These are phyloP conservation scores for Botrytis squamosa DNA, from an alignment of 2,329 filamentous ascomycete genomes.

Conservation along the genomic window DNA sequence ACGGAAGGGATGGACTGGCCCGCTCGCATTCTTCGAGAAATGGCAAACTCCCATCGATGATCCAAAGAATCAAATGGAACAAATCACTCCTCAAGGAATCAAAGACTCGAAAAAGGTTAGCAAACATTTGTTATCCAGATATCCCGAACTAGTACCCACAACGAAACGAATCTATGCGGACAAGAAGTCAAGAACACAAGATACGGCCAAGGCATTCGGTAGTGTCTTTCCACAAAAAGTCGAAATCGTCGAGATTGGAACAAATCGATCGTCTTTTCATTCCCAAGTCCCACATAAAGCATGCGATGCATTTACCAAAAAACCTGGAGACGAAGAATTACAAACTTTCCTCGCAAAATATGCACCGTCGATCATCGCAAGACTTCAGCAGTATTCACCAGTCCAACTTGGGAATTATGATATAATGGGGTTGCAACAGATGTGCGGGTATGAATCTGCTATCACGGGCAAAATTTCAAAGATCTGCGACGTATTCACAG, in stretches of 20 bases:
- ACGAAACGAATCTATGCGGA: slow-evolving; percentile 37
- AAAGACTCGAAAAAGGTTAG: slow-evolving; percentile 36
- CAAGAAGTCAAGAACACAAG: slow-evolving; percentile 36
- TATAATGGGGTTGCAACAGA: slow-evolving; percentile 63
- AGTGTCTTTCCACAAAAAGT: slow-evolving; percentile 35
- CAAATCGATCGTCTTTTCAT: slow-evolving; percentile 54
- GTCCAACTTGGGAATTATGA: slow-evolving; percentile 63
- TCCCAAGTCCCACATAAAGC: slow-evolving; percentile 48
- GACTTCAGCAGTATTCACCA: slow-evolving; percentile 53
- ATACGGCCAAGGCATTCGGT: slow-evolving; percentile 36
- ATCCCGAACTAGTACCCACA: slow-evolving; percentile 35
- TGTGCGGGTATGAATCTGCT: slow-evolving; percentile 49
- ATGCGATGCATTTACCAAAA: slow-evolving; percentile 54
- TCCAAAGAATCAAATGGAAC: slow-evolving; percentile 35
- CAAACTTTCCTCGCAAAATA: slow-evolving; percentile 51
- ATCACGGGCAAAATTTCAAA: slow-evolving; percentile 59
- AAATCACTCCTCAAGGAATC: slow-evolving; percentile 36
- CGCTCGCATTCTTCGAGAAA: slow-evolving; percentile 34
- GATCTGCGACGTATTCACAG: slow-evolving; percentile 60
- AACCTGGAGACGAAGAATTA: slow-evolving; percentile 33
- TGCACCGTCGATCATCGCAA: slow-evolving; percentile 58
- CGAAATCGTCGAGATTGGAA: slow-evolving; percentile 38
- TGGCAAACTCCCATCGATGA: slow-evolving; percentile 37
- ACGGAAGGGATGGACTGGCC: slow-evolving; percentile 34
- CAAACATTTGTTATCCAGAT: slow-evolving; percentile 34